Evolutionary conservation across 768 basidiomycete species (phyloP).

Genomic region (Lactarius sanguifluus): DNA sequence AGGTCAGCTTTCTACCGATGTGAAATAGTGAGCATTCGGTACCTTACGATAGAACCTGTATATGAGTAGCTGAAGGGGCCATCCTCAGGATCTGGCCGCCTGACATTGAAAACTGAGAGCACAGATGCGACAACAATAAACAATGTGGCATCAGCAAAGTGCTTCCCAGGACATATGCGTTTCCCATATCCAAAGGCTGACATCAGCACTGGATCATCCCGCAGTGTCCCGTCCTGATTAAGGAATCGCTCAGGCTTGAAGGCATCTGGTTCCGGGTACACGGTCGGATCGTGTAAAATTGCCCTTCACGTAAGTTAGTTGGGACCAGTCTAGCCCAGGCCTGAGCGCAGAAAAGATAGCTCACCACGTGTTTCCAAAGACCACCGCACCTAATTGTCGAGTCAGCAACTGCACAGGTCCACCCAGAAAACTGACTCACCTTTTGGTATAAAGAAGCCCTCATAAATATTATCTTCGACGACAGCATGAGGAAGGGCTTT

Average conservation of each 20-base stretch:
- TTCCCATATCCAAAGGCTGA: constrained; percentile 16
- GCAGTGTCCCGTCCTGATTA: constrained; percentile 15
- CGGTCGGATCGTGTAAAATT: constrained; percentile 30
- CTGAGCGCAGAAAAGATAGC: not conserved
- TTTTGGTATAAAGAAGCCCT: constrained; percentile 35
- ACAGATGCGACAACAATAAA: constrained; percentile 22
- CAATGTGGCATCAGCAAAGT: constrained; percentile 24
- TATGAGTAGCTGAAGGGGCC: not conserved
- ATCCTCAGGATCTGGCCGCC: not conserved
- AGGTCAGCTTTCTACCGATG: not conserved
- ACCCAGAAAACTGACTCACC: constrained; percentile 4
- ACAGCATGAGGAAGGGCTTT: constrained; percentile 30
- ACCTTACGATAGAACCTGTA: not conserved
- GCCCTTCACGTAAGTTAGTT: constrained; percentile 22
- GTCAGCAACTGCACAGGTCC: not conserved
- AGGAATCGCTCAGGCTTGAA: constrained; percentile 33
- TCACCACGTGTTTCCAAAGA: constrained; percentile 8
- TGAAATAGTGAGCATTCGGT: not conserved
- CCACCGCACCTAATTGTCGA: not conserved
- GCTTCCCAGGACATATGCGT: constrained; percentile 24
- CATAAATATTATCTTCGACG: constrained; percentile 32
- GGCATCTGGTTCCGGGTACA: constrained; percentile 30
- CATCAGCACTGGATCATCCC: constrained; percentile 15
- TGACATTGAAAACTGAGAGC: constrained; percentile 20
- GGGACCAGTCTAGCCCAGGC: not conserved